These are phyloP conservation scores for Mycena citricolor DNA, from an alignment of 1,284 basidiomycete genomes.

Conservation along the genomic window DNA sequence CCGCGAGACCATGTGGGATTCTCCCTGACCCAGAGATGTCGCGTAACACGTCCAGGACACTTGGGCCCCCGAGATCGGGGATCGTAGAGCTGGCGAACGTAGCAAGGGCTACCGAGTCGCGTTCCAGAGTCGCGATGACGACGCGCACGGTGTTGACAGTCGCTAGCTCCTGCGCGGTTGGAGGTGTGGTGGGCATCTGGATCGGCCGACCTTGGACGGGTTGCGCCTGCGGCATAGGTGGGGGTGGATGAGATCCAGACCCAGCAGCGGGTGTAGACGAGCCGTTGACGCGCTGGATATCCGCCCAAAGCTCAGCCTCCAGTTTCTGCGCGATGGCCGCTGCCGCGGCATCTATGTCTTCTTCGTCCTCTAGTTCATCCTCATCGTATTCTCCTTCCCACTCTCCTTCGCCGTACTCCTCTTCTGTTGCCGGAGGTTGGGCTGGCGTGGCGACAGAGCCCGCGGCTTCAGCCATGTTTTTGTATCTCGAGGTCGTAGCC, in stretches of 20 bases:
- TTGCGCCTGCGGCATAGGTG: too few species aligned
- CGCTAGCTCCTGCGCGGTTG: constrained; percentile 47
- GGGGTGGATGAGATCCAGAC: too few species aligned
- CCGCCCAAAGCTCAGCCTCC: constrained; percentile 70
- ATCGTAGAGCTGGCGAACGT: constrained; percentile 50
- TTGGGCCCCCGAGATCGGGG: constrained; percentile 45
- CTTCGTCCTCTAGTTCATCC: constrained; percentile 54
- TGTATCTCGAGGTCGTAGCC: too few species aligned
- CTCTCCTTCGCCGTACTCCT: too few species aligned
- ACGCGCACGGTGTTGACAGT: constrained; percentile 59
- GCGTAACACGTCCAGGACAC: constrained; percentile 54
- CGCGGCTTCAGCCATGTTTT: too few species aligned
- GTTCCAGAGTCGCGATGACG: constrained; percentile 56
- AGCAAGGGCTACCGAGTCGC: constrained; percentile 53
- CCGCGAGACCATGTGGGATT: constrained; percentile 52
- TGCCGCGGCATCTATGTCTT: constrained; percentile 68
- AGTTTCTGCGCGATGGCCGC: constrained; percentile 68
- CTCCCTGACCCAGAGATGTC: constrained; percentile 45
- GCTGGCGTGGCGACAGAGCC: too few species aligned
- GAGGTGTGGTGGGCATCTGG: constrained; percentile 19
- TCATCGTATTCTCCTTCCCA: constrained; percentile 48
- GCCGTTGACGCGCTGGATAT: too few species aligned
- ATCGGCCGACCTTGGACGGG: constrained; percentile 18
- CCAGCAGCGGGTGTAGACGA: constrained; percentile 26
- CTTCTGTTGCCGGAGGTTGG: too few species aligned